Evolutionary conservation across 768 basidiomycete genomes (phyloP).

Genomic region (Podaxis carcinomalis): DNA sequence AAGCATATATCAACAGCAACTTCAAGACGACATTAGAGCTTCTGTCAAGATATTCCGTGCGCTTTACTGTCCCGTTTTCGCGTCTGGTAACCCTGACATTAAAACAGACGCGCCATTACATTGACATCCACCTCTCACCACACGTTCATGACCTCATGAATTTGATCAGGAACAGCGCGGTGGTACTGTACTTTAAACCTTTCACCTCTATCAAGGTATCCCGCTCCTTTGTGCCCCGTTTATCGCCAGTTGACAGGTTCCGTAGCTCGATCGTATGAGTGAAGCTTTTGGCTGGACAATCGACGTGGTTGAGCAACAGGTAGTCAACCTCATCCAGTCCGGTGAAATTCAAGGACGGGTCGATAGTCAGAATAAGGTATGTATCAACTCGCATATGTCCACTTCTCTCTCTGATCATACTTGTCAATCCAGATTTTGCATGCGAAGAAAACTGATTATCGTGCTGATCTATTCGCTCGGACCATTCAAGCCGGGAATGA

Average conservation of each 20-base stretch:
- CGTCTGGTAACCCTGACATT: not conserved
- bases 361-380: slow-evolving; percentile 85
- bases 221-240: not conserved
- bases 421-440: slow-evolving; percentile 56
- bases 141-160: slow-evolving; percentile 66
- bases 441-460: slow-evolving; percentile 75
- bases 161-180: slow-evolving; percentile 70
- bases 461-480: slow-evolving; percentile 70
- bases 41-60: slow-evolving; percentile 68
- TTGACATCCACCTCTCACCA: slow-evolving; percentile 71
- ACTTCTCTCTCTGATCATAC: not conserved
- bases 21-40: slow-evolving; percentile 81
- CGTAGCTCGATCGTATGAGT: slow-evolving; percentile 74
- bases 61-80: slow-evolving; percentile 13
- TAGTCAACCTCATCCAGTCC: slow-evolving; percentile 73
- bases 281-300: slow-evolving; percentile 80
- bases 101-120: slow-evolving; percentile 66
- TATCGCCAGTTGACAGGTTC: not conserved
- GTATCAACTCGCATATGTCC: not conserved
- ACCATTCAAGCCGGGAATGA: slow-evolving; percentile 71
- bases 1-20: slow-evolving; percentile 80
- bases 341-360: slow-evolving; percentile 80
- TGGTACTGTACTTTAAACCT: slow-evolving; percentile 88
- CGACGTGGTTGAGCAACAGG: slow-evolving; percentile 65
- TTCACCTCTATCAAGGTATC: slow-evolving; percentile 65